These are phyloP conservation scores for Tetraselmis chui DNA, from an alignment of 139 green algal genomes.

Conservation along the genomic window DNA sequence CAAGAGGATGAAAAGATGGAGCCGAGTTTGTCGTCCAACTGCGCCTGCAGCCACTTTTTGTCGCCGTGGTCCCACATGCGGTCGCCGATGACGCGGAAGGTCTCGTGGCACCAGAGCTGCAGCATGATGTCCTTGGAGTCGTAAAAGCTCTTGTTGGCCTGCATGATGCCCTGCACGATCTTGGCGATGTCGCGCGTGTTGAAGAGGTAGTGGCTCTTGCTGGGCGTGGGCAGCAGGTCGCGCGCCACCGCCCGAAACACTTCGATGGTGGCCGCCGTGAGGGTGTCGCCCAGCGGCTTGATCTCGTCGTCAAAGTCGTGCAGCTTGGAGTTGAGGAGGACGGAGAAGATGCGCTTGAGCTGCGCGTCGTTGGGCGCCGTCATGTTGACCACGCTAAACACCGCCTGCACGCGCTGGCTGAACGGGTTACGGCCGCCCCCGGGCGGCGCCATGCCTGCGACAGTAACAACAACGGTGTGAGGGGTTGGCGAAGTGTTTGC, in stretches of 20 bases:
- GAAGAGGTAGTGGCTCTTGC: constrained; percentile 82
- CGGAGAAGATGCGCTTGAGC: constrained; percentile 74
- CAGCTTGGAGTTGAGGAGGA: constrained; percentile 66
- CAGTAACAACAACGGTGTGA: constrained; percentile 4
- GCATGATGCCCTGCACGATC: constrained; percentile 67
- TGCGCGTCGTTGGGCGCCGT: constrained; percentile 57
- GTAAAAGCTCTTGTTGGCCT: constrained; percentile 69
- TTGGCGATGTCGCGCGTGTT: constrained; percentile 78
- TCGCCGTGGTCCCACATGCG: constrained; percentile 53
- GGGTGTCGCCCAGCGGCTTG: constrained; percentile 51
- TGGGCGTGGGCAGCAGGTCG: constrained; percentile 72
- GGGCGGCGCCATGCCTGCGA: constrained; percentile 67
- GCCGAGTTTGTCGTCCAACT: constrained; percentile 60
- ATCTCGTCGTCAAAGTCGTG: constrained; percentile 74
- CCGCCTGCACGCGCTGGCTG: constrained; percentile 55
- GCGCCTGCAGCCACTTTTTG: constrained; percentile 52
- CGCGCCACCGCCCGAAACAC: constrained; percentile 37
- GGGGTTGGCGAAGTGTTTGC: background rate
- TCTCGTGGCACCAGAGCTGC: constrained; percentile 79
- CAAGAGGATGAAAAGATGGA: constrained; percentile 44
- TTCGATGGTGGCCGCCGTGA: constrained; percentile 52
- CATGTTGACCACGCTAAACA: constrained; percentile 65
- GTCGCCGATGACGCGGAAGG: constrained; percentile 68
- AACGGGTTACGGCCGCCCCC: constrained; percentile 74
- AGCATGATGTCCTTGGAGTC: constrained; percentile 72